Evolutionary conservation across 169 alveolate genomes (phyloP).

Genomic region (Eimeria zaria): DNA sequence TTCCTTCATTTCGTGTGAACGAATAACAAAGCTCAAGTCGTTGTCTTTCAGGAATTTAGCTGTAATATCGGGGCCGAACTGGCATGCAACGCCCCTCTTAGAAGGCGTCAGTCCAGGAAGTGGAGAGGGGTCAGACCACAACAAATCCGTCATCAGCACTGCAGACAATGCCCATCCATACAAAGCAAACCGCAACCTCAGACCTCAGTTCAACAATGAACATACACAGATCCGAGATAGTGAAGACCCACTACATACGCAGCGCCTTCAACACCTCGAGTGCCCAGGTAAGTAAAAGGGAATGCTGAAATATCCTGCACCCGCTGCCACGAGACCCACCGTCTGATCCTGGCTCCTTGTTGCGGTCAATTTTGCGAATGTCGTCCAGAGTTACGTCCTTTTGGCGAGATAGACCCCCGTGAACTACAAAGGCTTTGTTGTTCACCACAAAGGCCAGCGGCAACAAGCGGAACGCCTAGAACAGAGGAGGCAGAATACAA

Average conservation of each 20-base stretch:
- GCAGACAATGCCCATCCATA: slow-evolving; percentile 4
- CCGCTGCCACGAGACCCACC: slow-evolving; percentile 83
- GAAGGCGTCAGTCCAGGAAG: slow-evolving; percentile 98
- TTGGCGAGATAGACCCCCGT: slow-evolving; percentile 98
- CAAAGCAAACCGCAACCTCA: not conserved
- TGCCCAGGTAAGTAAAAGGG: not conserved
- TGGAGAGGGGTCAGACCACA: slow-evolving; percentile 99
- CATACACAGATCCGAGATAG: not conserved
- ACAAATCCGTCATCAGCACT: slow-evolving; percentile 96
- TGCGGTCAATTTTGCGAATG: slow-evolving; percentile 96
- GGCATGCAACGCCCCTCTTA: slow-evolving; percentile 97
- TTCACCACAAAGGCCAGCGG: slow-evolving; percentile 99
- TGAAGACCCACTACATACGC: not conserved
- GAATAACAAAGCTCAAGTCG: slow-evolving; percentile 94
- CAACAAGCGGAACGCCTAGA: slow-evolving; percentile 95
- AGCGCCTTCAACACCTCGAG: not conserved
- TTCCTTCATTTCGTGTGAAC: slow-evolving; percentile 99
- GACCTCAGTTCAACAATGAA: not conserved
- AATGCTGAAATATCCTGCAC: not conserved
- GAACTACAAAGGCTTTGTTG: slow-evolving; percentile 97
- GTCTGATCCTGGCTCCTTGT: slow-evolving; percentile 98
- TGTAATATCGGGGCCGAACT: slow-evolving; percentile 98
- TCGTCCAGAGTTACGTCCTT: slow-evolving; percentile 98
- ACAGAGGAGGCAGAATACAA: not conserved
- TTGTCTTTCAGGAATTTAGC: slow-evolving; percentile 95